Percentiles rank a stretch among this genome's conserved stretches.
Evolutionary conservation across 768 basidiomycete species (phyloP).

Genomic region (Tulasnella calospora): DNA sequence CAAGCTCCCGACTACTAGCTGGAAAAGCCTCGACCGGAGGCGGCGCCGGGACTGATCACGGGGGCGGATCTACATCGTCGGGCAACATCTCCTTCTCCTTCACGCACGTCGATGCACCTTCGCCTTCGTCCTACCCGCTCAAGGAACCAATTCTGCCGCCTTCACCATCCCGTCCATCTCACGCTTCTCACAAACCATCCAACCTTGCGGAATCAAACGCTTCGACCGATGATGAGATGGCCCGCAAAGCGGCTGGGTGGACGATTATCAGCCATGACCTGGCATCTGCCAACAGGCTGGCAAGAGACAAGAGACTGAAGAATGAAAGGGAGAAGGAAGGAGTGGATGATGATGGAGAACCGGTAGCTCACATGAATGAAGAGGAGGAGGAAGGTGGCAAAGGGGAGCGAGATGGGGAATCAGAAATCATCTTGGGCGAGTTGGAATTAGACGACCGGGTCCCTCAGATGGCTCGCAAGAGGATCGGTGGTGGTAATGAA

Average conservation of each 20-base stretch:
- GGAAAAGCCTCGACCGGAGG: neutral
- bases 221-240: neutral
- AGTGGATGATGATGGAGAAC: constrained; percentile 32
- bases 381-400: constrained; percentile 33
- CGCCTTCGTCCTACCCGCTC: constrained; percentile 69
- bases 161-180: constrained; percentile 35
- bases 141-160: constrained; percentile 32
- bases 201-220: constrained; percentile 45
- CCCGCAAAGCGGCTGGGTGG: constrained; percentile 44
- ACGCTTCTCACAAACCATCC: constrained; percentile 36
- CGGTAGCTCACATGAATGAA: constrained; percentile 30
- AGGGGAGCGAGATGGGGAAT: constrained; percentile 61
- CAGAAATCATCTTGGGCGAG: constrained; percentile 67
- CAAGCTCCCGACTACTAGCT: neutral
- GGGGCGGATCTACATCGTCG: constrained; percentile 15
- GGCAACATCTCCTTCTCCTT: constrained; percentile 65
- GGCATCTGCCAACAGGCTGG: constrained; percentile 2
- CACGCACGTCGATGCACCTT: constrained; percentile 70
- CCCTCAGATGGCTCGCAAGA: constrained; percentile 7
- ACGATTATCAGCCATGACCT: constrained; percentile 54
- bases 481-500: constrained; percentile 32
- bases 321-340: constrained; percentile 26
- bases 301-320: constrained; percentile 30
- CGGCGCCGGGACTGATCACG: constrained; percentile 54
- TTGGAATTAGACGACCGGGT: constrained; percentile 52